Evolutionary conservation across 1,284 basidiomycete genomes (phyloP).

Genomic region (Apiotrichum porosum): DNA sequence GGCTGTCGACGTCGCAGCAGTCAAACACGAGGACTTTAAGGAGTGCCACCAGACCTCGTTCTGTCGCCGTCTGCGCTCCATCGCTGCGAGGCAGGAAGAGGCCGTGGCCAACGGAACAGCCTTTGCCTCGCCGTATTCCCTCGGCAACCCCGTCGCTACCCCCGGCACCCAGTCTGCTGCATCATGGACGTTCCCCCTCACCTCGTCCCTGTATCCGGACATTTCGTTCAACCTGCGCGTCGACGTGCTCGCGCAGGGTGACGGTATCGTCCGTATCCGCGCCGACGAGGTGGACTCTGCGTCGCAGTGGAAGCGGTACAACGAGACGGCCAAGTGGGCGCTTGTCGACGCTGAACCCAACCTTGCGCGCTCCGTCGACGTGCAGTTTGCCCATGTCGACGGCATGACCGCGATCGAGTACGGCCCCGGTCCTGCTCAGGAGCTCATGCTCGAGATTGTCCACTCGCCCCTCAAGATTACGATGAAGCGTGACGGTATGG

Average conservation of each 20-base stretch:
- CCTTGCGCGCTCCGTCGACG: slow-evolving; percentile 51
- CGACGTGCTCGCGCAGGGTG: slow-evolving; percentile 62
- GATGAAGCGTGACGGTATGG: slow-evolving; percentile 66
- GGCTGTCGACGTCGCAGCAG: slow-evolving; percentile 27
- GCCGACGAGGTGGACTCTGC: slow-evolving; percentile 74
- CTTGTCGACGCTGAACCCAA: slow-evolving; percentile 62
- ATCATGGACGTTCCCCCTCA: slow-evolving; percentile 60
- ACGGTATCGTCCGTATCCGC: slow-evolving; percentile 75
- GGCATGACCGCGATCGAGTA: slow-evolving; percentile 48
- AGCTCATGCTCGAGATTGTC: slow-evolving; percentile 56
- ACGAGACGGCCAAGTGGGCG: slow-evolving; percentile 84
- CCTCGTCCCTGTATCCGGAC: slow-evolving; percentile 73
- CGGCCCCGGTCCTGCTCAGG: slow-evolving; percentile 18
- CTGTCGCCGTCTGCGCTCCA: slow-evolving; percentile 77
- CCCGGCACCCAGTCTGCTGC: slow-evolving; percentile 41
- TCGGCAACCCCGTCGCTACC: slow-evolving; percentile 57
- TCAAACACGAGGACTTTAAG: slow-evolving; percentile 75
- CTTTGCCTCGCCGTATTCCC: slow-evolving; percentile 79
- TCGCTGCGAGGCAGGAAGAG: slow-evolving; percentile 62
- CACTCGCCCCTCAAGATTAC: slow-evolving; percentile 71
- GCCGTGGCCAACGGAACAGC: slow-evolving; percentile 30
- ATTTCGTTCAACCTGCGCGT: slow-evolving; percentile 74
- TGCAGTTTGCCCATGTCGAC: slow-evolving; percentile 38
- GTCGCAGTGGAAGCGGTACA: slow-evolving; percentile 67
- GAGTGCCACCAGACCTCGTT: slow-evolving; percentile 84